Conservation (phyloP, 1,284 basidiomycete species). For the Inonotus obliquus region DNA sequence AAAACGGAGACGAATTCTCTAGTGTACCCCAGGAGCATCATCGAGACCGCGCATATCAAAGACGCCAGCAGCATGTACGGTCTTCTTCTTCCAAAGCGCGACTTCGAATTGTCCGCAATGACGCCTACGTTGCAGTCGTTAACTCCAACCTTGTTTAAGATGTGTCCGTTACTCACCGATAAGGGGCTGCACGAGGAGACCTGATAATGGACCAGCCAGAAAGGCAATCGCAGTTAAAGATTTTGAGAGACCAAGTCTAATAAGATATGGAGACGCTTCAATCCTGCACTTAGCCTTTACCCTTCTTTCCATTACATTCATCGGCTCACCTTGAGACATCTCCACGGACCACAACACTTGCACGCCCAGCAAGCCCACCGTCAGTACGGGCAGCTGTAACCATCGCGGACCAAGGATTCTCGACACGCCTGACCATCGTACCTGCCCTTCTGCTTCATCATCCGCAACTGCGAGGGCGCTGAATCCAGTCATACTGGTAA, state of each 20-base stretch:
- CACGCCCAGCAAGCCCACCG: conserved; percentile 74
- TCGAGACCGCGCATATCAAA: conserved; percentile 63
- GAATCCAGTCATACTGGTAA: conserved; percentile 42
- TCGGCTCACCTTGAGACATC: conserved; percentile 78
- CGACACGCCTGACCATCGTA: conserved; percentile 50
- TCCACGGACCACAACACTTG: conserved; percentile 90
- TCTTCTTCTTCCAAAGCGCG: conserved; percentile 77
- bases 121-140: conserved; percentile 41
- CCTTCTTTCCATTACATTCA: neutral
- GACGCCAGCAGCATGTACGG: conserved; percentile 81
- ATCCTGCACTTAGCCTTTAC: neutral
- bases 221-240: conserved; percentile 88
- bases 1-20: conserved; percentile 66
- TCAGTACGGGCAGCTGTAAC: conserved; percentile 66
- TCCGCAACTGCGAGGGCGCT: conserved; percentile 37
- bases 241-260: conserved; percentile 87
- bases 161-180: conserved; percentile 46
- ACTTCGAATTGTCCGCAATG: conserved; percentile 85
- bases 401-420: conserved; percentile 56
- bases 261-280: conserved; percentile 88
- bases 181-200: conserved; percentile 88
- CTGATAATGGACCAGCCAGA: conserved; percentile 89
- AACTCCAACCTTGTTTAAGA: neutral
- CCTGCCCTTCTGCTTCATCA: conserved; percentile 28
- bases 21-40: conserved; percentile 85